Percentiles rank a stretch among this genome's conserved stretches.
Conservation (phyloP, 805 yeast species). For the Yarrowia porcina region DNA sequence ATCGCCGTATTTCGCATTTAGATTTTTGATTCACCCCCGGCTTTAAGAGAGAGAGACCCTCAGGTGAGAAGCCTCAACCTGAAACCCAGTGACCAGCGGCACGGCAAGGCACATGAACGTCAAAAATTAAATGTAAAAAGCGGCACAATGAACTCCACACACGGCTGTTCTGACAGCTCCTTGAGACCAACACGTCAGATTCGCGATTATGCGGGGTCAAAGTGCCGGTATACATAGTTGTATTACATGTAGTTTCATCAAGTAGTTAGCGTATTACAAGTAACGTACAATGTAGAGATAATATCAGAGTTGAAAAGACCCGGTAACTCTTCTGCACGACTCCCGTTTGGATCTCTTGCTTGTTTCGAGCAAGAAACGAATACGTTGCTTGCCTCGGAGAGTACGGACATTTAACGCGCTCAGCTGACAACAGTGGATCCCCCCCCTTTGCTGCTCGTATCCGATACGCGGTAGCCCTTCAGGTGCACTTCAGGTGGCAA, state of each 20-base stretch:
- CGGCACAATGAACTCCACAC: neutral
- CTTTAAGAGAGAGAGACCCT: neutral
- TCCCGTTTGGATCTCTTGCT: neutral
- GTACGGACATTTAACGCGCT: neutral
- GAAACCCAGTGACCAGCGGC: neutral
- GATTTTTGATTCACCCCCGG: neutral
- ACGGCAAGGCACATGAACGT: conserved; percentile 11
- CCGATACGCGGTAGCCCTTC: neutral
- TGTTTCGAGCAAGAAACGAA: neutral
- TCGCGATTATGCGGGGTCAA: conserved; percentile 4
- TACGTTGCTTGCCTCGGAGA: neutral
- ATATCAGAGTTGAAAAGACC: neutral
- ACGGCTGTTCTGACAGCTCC: neutral
- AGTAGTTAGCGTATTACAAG: neutral
- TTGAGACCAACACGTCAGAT: neutral
- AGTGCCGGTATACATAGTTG: too few relatives aligned
- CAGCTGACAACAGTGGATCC: neutral
- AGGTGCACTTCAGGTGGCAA: neutral
- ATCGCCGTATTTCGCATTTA: neutral
- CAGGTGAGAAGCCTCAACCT: neutral
- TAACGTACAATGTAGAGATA: too few relatives aligned
- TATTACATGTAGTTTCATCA: too few relatives aligned
- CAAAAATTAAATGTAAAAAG: neutral
- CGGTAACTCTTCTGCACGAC: neutral
- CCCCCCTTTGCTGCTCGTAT: neutral